phyloP scores from a whole-genome alignment of 176 grass and related monocot species.

The Canna indica region DNA sequence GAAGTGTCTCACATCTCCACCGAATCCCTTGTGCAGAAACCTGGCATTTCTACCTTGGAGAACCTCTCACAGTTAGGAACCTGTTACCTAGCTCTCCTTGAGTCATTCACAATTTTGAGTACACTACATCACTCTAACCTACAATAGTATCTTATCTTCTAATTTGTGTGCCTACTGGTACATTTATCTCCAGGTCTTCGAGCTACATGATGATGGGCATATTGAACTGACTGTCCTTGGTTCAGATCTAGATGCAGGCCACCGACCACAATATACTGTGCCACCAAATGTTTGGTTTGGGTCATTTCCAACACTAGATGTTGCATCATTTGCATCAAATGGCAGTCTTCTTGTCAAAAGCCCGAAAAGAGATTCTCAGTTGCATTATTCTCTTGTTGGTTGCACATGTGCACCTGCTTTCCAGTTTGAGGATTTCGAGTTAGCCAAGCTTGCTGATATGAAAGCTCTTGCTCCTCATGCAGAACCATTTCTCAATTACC shows the following conservation, averaged over 20 bases:
- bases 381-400: constrained; percentile 76
- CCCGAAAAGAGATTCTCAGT: constrained; percentile 44
- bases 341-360: constrained; percentile 71
- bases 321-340: constrained; percentile 64
- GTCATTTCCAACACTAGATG: constrained; percentile 76
- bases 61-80: constrained; percentile 76
- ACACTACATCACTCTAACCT: neutral
- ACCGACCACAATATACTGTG: constrained; percentile 81
- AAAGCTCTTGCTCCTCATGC: constrained; percentile 54
- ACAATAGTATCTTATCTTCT: neutral
- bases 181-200: constrained; percentile 50
- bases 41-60: constrained; percentile 96
- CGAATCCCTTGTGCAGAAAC: constrained; percentile 95
- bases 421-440: constrained; percentile 69
- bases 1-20: constrained; percentile 72
- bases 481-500: constrained; percentile 64
- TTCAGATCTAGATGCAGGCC: constrained; percentile 64
- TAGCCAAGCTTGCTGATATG: constrained; percentile 57
- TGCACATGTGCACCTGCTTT: constrained; percentile 91
- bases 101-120: neutral
- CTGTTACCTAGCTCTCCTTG: neutral
- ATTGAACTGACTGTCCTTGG: constrained; percentile 75
- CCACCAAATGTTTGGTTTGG: constrained; percentile 91
- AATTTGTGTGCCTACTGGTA: neutral
- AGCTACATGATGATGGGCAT: constrained; percentile 80